A percentile compares a stretch with the other conserved stretches of the same genome.
phyloP scores from a whole-genome alignment of 2,329 filamentous ascomycete genomes.

The Claviceps pazoutovae region DNA sequence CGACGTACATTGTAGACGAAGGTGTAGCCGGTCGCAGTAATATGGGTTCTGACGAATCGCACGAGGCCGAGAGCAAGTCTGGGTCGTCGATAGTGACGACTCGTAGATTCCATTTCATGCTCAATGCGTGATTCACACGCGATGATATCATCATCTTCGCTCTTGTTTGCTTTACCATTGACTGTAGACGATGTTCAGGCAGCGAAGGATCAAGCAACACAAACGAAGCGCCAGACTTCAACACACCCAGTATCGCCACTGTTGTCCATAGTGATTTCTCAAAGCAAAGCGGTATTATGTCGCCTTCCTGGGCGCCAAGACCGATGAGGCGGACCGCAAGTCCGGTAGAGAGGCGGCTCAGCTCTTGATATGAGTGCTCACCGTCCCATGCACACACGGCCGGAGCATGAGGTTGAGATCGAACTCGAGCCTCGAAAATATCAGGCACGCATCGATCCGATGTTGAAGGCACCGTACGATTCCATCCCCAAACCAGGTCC shows the following conservation, averaged over 20 bases:
- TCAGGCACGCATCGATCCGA: conserved; percentile 32
- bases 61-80: not conserved
- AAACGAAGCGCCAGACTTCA: conserved; percentile 35
- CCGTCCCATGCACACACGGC: conserved; percentile 39
- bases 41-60: not conserved
- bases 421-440: conserved; percentile 26
- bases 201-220: conserved; percentile 33
- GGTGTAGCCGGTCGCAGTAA: not conserved
- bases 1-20: not conserved
- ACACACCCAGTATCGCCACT: conserved; percentile 30
- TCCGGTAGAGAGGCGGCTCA: conserved; percentile 27
- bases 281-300: conserved; percentile 34
- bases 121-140: not conserved
- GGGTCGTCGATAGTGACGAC: not conserved
- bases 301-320: conserved; percentile 24
- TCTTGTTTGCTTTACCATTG: conserved; percentile 26
- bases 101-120: not conserved
- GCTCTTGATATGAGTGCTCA: conserved; percentile 29
- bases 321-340: conserved; percentile 26
- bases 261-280: conserved; percentile 34
- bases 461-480: conserved; percentile 25
- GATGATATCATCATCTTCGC: not conserved
- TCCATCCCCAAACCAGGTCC: conserved; percentile 33
- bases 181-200: conserved; percentile 28
- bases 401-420: conserved; percentile 21